phyloP scores from a whole-genome alignment of 345 rosid species.

The Pugionium dolabratum region DNA sequence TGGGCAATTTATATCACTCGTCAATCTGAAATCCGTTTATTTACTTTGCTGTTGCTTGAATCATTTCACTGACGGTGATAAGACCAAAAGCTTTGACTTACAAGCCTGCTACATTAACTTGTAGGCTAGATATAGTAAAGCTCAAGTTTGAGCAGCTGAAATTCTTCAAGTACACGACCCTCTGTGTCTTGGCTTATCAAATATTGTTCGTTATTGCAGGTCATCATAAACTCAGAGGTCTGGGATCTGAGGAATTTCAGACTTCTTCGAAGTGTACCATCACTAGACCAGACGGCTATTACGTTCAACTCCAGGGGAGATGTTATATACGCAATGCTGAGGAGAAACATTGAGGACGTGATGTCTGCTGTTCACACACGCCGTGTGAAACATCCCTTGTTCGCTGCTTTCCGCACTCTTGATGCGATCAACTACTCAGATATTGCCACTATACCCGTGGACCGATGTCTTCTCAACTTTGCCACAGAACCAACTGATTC shows the following conservation, averaged over 20 bases:
- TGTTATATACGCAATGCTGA: constrained; percentile 89
- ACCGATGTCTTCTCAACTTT: constrained; percentile 96
- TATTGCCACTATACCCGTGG: constrained; percentile 85
- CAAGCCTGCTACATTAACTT: no score
- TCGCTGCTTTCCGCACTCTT: constrained; percentile 85
- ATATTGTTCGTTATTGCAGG: constrained; percentile 47
- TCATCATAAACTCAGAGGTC: constrained; percentile 92
- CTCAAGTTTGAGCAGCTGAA: no score
- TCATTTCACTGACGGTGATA: no score
- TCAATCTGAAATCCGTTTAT: background rate
- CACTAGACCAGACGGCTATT: constrained; percentile 85
- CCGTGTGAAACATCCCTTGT: constrained; percentile 81
- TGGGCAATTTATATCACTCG: constrained; percentile 7
- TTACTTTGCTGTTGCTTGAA: no score
- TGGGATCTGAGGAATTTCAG: constrained; percentile 90
- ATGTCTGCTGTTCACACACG: constrained; percentile 89
- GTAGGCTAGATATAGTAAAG: background rate
- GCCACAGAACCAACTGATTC: constrained; percentile 92
- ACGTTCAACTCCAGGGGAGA: constrained; percentile 90
- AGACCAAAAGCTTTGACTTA: no score
- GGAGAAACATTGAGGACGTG: constrained; percentile 93
- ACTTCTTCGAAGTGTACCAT: constrained; percentile 89
- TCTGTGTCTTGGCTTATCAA: background rate
- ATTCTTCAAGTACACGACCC: no score
- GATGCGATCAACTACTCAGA: constrained; percentile 94